Conservation (phyloP, 2,329 filamentous ascomycete genomes). For the Aspergillus fumigatiaffinis region DNA sequence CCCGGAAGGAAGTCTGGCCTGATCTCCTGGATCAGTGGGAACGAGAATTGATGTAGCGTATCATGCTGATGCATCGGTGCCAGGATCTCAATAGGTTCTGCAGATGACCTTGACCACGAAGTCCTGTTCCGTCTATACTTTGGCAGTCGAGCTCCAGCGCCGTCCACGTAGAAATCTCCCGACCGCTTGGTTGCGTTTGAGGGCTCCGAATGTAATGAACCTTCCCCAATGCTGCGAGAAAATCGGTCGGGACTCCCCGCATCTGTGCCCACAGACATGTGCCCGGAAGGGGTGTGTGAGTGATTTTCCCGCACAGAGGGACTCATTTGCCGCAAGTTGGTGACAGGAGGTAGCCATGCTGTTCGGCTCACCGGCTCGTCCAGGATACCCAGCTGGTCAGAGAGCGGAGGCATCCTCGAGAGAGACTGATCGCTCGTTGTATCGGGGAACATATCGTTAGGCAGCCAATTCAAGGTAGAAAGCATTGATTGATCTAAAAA, state of each 20-base stretch:
- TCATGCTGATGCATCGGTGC: conserved; percentile 10
- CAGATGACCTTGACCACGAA: conserved; percentile 12
- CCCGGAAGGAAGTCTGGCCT: conserved; percentile 15
- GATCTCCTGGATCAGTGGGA: conserved; percentile 18
- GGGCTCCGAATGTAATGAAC: conserved; percentile 18
- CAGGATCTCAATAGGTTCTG: conserved; percentile 7
- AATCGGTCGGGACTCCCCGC: conserved; percentile 18
- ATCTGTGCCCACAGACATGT: conserved; percentile 15
- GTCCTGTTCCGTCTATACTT: conserved; percentile 23
- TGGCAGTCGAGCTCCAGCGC: conserved; percentile 20
- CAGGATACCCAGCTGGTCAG: conserved; percentile 13
- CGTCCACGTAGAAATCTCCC: conserved; percentile 27
- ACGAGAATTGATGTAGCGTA: conserved; percentile 17
- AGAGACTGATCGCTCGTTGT: conserved; percentile 11
- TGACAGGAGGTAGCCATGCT: conserved; percentile 27
- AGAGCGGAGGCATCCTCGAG: conserved; percentile 12
- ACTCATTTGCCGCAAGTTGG: conserved; percentile 12
- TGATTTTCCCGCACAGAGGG: conserved; percentile 14
- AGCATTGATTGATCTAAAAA: conserved; percentile 24
- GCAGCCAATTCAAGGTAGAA: conserved; percentile 38
- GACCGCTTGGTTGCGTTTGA: conserved; percentile 19
- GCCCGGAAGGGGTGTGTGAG: conserved; percentile 18
- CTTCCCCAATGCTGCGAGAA: conserved; percentile 18
- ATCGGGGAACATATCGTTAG: conserved; percentile 26
- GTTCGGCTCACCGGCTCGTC: conserved; percentile 17